Percentiles rank a stretch among this genome's conserved stretches.
phyloP scores from a whole-genome alignment of 306 rosid genomes.

The Cucurbita ficifolia region DNA sequence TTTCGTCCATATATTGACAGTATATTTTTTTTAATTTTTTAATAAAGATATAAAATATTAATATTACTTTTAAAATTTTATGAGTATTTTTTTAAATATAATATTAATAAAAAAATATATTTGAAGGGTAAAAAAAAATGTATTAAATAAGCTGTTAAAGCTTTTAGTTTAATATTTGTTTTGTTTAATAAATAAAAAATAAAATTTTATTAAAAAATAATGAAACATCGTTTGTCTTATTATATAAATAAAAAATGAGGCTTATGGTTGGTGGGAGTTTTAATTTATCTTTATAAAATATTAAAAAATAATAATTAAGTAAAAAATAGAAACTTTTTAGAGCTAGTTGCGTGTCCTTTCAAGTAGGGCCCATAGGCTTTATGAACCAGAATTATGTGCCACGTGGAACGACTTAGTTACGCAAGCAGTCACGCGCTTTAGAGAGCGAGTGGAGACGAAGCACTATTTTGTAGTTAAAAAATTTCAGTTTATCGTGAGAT shows the following conservation, averaged over 20 bases:
- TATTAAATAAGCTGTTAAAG: too few relatives aligned
- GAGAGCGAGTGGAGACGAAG: background rate
- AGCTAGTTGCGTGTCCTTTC: background rate
- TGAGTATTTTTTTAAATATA: too few relatives aligned
- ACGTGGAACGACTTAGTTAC: background rate
- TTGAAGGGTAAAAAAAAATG: too few relatives aligned
- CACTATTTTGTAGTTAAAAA: background rate
- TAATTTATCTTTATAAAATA: too few relatives aligned
- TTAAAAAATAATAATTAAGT: too few relatives aligned
- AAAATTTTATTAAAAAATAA: background rate
- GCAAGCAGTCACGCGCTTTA: background rate
- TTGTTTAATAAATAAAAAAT: background rate
- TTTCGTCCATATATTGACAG: too few relatives aligned
- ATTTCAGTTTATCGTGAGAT: background rate
- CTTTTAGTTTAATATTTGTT: too few relatives aligned
- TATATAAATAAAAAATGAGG: background rate
- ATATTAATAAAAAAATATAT: too few relatives aligned
- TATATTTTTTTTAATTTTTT: too few relatives aligned
- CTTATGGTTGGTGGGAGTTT: background rate
- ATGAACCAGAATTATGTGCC: background rate
- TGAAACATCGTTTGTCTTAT: conserved; percentile 4
- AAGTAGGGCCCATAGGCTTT: background rate
- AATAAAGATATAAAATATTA: too few relatives aligned
- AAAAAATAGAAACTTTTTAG: background rate
- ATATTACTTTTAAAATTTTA: too few relatives aligned